phyloP scores from a whole-genome alignment of 2,329 filamentous ascomycete species.

The Achaetomium macrosporum region DNA sequence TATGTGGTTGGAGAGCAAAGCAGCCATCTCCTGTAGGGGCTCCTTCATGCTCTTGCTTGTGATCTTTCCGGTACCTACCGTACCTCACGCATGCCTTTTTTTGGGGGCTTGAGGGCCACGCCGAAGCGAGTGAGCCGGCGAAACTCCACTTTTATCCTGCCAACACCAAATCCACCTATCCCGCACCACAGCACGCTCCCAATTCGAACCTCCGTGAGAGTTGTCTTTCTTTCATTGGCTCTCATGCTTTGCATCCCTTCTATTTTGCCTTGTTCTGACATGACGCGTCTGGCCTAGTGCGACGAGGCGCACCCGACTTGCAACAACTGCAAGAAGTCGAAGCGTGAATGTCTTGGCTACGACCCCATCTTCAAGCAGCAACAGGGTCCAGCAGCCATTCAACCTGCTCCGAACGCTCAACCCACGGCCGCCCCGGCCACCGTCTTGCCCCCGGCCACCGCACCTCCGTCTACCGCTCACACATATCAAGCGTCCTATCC shows the following conservation, averaged over 20 bases:
- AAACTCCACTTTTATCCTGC: not conserved
- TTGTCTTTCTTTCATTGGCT: not conserved
- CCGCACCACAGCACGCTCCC: not conserved
- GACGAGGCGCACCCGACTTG: constrained; percentile 93
- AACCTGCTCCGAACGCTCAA: constrained; percentile 48
- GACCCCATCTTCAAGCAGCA: constrained; percentile 79
- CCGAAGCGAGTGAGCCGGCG: constrained; percentile 29
- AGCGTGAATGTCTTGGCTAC: constrained; percentile 80
- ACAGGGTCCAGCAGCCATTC: constrained; percentile 65
- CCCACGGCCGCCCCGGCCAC: constrained; percentile 29
- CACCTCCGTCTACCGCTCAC: constrained; percentile 35
- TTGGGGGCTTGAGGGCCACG: constrained; percentile 19
- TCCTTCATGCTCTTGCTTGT: constrained; percentile 26
- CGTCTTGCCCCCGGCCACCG: constrained; percentile 29
- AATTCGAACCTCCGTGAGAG: not conserved
- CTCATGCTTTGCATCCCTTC: constrained; percentile 7
- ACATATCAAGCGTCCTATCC: constrained; percentile 38
- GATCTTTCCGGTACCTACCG: constrained; percentile 29
- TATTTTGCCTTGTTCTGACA: constrained; percentile 9
- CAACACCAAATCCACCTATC: not conserved
- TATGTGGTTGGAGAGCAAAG: constrained; percentile 14
- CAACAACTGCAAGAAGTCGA: constrained; percentile 83
- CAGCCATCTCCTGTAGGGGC: not conserved
- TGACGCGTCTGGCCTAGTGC: constrained; percentile 53
- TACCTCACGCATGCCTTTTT: constrained; percentile 8